These are phyloP conservation scores for Pugionium cornutum DNA, from an alignment of 345 rosid genomes.

Conservation along the genomic window DNA sequence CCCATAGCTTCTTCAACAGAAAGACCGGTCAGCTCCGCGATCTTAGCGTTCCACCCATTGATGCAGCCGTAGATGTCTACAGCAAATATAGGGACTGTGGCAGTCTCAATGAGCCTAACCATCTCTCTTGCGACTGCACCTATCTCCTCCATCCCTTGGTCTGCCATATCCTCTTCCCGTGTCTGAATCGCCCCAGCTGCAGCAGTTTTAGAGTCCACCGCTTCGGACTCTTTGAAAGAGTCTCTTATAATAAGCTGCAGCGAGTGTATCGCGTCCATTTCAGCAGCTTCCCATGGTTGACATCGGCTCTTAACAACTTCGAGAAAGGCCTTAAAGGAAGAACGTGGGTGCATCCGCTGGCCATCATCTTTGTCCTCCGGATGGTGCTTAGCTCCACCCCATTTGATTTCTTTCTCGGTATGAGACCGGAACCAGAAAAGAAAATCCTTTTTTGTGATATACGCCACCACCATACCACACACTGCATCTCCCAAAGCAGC, in stretches of 20 bases:
- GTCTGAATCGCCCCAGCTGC: slow-evolving; percentile 46
- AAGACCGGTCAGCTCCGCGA: slow-evolving; percentile 84
- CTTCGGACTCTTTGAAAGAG: slow-evolving; percentile 76
- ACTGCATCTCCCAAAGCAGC: slow-evolving; percentile 90
- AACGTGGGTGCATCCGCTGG: slow-evolving; percentile 95
- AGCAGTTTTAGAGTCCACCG: slow-evolving; percentile 69
- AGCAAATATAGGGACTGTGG: slow-evolving; percentile 97
- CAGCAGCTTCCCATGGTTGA: slow-evolving; percentile 93
- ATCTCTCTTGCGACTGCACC: slow-evolving; percentile 98
- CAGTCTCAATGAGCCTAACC: slow-evolving; percentile 97
- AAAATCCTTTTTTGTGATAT: slow-evolving; percentile 75
- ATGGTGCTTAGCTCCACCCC: slow-evolving; percentile 99
- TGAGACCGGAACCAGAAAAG: slow-evolving; percentile 99
- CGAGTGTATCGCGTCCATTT: slow-evolving; percentile 99
- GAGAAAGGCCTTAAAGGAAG: slow-evolving; percentile 93
- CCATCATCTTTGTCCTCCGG: slow-evolving; percentile 97
- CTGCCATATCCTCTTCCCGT: slow-evolving; percentile 56
- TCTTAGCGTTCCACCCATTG: slow-evolving; percentile 97
- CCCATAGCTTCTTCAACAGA: slow-evolving; percentile 96
- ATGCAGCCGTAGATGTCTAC: slow-evolving; percentile 77
- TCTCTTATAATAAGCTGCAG: slow-evolving; percentile 93
- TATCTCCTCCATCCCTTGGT: slow-evolving; percentile 86
- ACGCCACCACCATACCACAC: slow-evolving; percentile 99
- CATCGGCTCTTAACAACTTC: slow-evolving; percentile 98
- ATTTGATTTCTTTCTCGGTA: slow-evolving; percentile 90